Conservation (phyloP, 495 filamentous ascomycete species). For the Ramalina intermedia region DNA sequence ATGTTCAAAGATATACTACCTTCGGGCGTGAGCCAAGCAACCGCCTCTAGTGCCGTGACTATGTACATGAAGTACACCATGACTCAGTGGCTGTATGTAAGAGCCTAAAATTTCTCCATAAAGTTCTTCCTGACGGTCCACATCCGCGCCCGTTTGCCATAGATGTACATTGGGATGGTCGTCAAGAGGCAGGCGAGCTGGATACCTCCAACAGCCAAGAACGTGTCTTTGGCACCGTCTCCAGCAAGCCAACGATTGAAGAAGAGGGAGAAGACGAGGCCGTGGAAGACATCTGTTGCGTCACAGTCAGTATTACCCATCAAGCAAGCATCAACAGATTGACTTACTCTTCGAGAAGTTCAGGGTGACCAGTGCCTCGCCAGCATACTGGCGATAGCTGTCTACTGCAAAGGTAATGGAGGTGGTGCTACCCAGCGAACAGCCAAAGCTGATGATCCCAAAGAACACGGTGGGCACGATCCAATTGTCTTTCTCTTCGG, state of each 20-base stretch:
- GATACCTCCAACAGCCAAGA: constrained; percentile 71
- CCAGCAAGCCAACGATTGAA: constrained; percentile 70
- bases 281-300: constrained; percentile 61
- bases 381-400: constrained; percentile 84
- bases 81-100: background rate
- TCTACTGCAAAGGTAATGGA: constrained; percentile 92
- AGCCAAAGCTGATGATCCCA: constrained; percentile 84
- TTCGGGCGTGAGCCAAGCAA: no score
- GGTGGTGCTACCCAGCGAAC: constrained; percentile 82
- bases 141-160: constrained; percentile 87
- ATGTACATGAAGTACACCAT: background rate
- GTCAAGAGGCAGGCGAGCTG: constrained; percentile 61
- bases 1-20: no score
- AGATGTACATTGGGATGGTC: constrained; percentile 92
- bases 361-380: constrained; percentile 85
- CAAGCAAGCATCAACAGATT: background rate
- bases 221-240: constrained; percentile 66
- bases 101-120: constrained; percentile 67
- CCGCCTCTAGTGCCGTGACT: no score
- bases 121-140: constrained; percentile 83
- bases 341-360: constrained; percentile 78
- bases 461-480: constrained; percentile 92
- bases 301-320: background rate
- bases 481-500: constrained; percentile 57
- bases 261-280: constrained; percentile 80